Conservation (phyloP, 2,329 filamentous ascomycete genomes). For the Aspergillus sojae region DNA sequence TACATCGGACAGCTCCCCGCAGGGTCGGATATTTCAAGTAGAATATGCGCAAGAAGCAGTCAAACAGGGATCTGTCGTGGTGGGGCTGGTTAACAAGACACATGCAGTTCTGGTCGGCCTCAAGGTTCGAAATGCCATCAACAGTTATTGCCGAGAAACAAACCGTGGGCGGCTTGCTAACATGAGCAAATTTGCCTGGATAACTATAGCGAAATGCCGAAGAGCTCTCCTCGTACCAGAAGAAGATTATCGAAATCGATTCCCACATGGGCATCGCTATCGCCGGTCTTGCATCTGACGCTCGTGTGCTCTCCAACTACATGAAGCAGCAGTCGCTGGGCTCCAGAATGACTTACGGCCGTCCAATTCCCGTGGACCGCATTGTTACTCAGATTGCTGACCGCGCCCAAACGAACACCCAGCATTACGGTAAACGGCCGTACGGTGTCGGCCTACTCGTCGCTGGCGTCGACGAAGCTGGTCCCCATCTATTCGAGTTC, state of each 20-base stretch:
- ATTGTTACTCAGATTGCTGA: constrained; percentile 92
- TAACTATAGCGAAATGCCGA: constrained; percentile 83
- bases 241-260: constrained; percentile 97
- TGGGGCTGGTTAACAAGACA: constrained; percentile 96
- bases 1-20: constrained; percentile 72
- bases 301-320: constrained; percentile 98
- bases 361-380: constrained; percentile 84
- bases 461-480: constrained; percentile 89
- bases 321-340: constrained; percentile 99
- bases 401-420: constrained; percentile 96
- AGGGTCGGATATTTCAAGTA: constrained; percentile 99
- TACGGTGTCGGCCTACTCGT: constrained; percentile 94
- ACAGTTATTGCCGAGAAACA: background rate
- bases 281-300: constrained; percentile 94
- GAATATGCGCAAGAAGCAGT: constrained; percentile 99
- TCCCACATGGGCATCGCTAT: constrained; percentile 95
- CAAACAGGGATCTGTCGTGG: constrained; percentile 97
- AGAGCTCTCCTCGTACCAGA: constrained; percentile 99
- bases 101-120: constrained; percentile 93
- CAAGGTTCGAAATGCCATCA: constrained; percentile 67
- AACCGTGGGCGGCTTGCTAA: background rate
- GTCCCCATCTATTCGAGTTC: constrained; percentile 97
- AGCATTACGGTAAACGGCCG: constrained; percentile 93
- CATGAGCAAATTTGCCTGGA: background rate
- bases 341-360: constrained; percentile 93